Evolutionary conservation across 2,329 filamentous ascomycete genomes (phyloP).

Genomic region (Diplodia seriata): DNA sequence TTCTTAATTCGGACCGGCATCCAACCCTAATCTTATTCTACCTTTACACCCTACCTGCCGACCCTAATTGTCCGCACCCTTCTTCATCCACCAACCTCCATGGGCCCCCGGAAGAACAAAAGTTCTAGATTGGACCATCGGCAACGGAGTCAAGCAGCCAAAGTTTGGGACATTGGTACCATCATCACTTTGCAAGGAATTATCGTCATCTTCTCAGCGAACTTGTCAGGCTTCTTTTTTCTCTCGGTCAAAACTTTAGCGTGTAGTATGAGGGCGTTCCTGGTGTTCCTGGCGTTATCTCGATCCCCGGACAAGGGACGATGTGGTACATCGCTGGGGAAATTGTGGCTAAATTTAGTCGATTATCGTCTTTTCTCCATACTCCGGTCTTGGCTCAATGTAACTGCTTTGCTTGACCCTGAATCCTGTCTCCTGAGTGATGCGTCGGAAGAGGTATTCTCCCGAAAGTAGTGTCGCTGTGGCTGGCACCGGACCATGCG

Average conservation of each 20-base stretch:
- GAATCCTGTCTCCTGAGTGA: background rate
- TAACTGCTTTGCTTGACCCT: background rate
- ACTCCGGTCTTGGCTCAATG: background rate
- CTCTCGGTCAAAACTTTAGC: background rate
- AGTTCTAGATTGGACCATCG: slow-evolving; percentile 14
- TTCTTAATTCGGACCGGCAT: background rate
- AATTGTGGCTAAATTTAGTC: slow-evolving; percentile 14
- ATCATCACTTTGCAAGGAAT: slow-evolving; percentile 5
- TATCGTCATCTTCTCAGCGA: background rate
- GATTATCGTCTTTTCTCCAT: background rate
- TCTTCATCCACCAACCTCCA: background rate
- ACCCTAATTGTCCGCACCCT: background rate
- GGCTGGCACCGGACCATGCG: slow-evolving; percentile 2
- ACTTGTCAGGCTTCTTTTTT: background rate
- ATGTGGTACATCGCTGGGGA: slow-evolving; percentile 1
- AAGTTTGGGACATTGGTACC: slow-evolving; percentile 9
- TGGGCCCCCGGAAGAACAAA: slow-evolving; percentile 5
- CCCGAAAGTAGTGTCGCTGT: background rate
- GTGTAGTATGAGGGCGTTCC: slow-evolving; percentile 7
- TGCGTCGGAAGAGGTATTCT: background rate
- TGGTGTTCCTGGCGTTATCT: slow-evolving; percentile 16
- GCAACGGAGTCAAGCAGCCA: slow-evolving; percentile 14
- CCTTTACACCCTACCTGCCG: background rate
- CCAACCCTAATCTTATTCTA: slow-evolving; percentile 1
- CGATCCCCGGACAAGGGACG: slow-evolving; percentile 6